phyloP scores from a whole-genome alignment of 306 rosid genomes.

The Delonix regia region DNA sequence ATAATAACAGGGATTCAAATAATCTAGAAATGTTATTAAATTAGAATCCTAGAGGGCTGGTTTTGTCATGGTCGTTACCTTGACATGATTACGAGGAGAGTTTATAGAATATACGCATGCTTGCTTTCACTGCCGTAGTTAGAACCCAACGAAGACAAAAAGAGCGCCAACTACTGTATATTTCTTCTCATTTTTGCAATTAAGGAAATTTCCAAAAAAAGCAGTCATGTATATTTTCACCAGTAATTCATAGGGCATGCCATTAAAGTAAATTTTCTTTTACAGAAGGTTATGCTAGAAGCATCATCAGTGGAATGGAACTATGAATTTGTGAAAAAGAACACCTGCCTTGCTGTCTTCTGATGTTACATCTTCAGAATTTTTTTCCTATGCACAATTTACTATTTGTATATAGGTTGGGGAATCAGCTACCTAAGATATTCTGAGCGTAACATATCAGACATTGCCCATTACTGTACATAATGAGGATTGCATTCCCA shows the following conservation, averaged over 20 bases:
- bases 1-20: no score
- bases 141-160: not conserved
- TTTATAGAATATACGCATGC: not conserved
- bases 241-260: not conserved
- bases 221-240: not conserved
- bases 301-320: constrained; percentile 19
- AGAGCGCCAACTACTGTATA: not conserved
- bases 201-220: not conserved
- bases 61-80: no score
- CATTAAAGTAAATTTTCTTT: not conserved
- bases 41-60: no score
- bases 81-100: no score
- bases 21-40: no score
- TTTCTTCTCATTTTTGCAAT: not conserved
- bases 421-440: constrained; percentile 8
- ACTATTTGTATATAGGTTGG: not conserved
- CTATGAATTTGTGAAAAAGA: constrained; percentile 19
- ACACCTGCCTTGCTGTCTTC: not conserved
- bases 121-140: not conserved
- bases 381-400: constrained; percentile 2
- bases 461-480: constrained; percentile 55
- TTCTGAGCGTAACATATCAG: constrained; percentile 30
- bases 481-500: constrained; percentile 40
- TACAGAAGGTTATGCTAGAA: not conserved
- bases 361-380: constrained; percentile 32